These are phyloP conservation scores for Phytophthora pisi DNA, from an alignment of 352 stramenopile species.

Conservation along the genomic window DNA sequence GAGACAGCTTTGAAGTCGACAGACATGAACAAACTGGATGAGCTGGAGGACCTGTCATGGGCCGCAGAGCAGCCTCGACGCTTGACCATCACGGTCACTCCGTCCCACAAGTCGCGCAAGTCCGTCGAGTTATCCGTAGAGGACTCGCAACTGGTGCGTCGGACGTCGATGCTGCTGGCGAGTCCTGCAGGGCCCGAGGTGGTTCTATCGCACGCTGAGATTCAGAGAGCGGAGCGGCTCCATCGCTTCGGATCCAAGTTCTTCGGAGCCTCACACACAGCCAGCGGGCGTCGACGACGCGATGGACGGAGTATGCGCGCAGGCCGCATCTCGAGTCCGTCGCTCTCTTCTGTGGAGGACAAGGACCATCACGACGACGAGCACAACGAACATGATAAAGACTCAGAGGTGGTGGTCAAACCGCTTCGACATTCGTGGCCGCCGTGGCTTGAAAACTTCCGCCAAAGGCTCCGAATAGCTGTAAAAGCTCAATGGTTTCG, in stretches of 20 bases:
- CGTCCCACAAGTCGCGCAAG: constrained; percentile 21
- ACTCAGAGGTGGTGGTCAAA: constrained; percentile 1
- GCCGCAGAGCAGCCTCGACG: constrained; percentile 25
- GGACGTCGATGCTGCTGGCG: constrained; percentile 60
- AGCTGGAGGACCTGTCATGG: constrained; percentile 14
- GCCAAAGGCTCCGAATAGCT: constrained; percentile 29
- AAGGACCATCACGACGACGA: constrained; percentile 12
- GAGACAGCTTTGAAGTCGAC: constrained; percentile 6
- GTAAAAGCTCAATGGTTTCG: constrained; percentile 63
- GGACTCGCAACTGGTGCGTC: constrained; percentile 51
- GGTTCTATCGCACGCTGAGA: constrained; percentile 50
- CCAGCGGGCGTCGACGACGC: constrained; percentile 8
- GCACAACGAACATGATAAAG: not conserved
- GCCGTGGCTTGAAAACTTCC: constrained; percentile 35
- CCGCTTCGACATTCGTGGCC: constrained; percentile 11
- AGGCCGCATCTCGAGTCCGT: constrained; percentile 16
- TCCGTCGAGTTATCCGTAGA: constrained; percentile 45
- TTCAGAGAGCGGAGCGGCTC: constrained; percentile 45
- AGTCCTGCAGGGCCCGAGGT: constrained; percentile 40
- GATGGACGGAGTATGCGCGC: constrained; percentile 14
- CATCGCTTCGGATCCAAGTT: constrained; percentile 52
- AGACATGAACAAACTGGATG: constrained; percentile 1
- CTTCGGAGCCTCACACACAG: constrained; percentile 10
- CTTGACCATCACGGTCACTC: constrained; percentile 30
- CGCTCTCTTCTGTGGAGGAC: constrained; percentile 15